Evolutionary conservation across 2,329 filamentous ascomycete genomes (phyloP), one percentile per base, ranked within the genome.

Genomic region (Stagonosporopsis vannaccii): DNA sequence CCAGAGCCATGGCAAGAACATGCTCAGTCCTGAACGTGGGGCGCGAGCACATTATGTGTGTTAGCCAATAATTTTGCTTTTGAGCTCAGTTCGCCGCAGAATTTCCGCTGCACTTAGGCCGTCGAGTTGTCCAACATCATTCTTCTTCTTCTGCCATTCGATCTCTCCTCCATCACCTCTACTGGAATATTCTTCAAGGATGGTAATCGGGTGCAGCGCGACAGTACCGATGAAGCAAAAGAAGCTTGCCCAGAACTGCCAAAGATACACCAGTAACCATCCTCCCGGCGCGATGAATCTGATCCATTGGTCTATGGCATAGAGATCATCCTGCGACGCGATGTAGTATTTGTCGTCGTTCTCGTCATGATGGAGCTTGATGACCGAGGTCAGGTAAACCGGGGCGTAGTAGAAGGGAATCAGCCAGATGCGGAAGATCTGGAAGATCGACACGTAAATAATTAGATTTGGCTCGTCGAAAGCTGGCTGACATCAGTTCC

Each of bases 391-490:
- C 11, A 94, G 84, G 6, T 81, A 80, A 13, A 91, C 89, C 1
- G 84, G 82, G 3, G 89, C 84, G 36, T 83, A 81, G 78, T 93
- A 89, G 69, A 92, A 87, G 3, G 92, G 91, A 17, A 96, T 74
- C 63, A 91, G 81, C 86, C 90, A 94, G 64, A 95, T 80, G 26
- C 86, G 83, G 76, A 96, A 95, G 48, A 87, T 81, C 73, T 97
- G 92, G 36, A 81, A 84, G 58, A 95, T 83, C 32, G 84, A 84
- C 45, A 92, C 83, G 75, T 92, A 96, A 45, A 96, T 84, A n/a
- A 84, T 81, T 36, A 85, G 79, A 20, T 84, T 85, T 2, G 81
- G 68, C 65, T 87, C 78, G 70, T 96, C 91, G 67, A 87, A 90
- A 15, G 88, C 90, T 89, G 60, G 23, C 15, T 9, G 1, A n/a